Evolutionary conservation across 2,329 filamentous ascomycete species (phyloP).

Genomic region (Macrophomina pseudophaseolina): DNA sequence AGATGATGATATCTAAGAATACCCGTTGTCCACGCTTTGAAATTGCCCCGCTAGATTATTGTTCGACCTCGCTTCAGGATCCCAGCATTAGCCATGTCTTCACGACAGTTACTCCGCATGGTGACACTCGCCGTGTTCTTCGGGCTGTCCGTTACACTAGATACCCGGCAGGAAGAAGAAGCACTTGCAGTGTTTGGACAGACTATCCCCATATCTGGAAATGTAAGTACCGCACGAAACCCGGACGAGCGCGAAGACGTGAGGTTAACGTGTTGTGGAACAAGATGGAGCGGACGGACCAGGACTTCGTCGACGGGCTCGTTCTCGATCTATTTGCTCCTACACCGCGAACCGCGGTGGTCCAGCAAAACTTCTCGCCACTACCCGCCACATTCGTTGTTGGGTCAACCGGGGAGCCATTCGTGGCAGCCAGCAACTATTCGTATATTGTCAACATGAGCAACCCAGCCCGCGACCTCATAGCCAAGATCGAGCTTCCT

Average conservation of each 20-base stretch:
- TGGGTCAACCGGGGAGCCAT: slow-evolving; percentile 36
- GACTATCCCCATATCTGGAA: neutral
- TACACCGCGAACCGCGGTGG: slow-evolving; percentile 37
- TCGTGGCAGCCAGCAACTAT: slow-evolving; percentile 40
- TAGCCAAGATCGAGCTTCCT: slow-evolving; percentile 42
- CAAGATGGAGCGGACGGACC: slow-evolving; percentile 35
- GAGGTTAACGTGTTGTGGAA: neutral
- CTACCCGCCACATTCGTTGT: slow-evolving; percentile 39
- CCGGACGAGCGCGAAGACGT: neutral
- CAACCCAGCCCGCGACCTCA: slow-evolving; percentile 40
- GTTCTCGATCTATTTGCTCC: slow-evolving; percentile 43
- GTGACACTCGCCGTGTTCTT: no score
- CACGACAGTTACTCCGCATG: no score
- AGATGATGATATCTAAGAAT: no score
- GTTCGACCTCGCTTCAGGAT: no score
- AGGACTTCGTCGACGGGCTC: slow-evolving; percentile 42
- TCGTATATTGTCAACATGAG: slow-evolving; percentile 58
- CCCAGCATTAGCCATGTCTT: no score
- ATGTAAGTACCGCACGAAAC: neutral
- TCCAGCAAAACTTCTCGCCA: slow-evolving; percentile 38
- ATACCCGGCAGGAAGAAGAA: no score
- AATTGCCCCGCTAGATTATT: no score
- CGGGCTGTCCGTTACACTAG: no score
- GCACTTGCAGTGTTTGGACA: neutral
- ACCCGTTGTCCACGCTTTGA: no score